Base-by-base conservation (phyloP, 805 yeast genomes). In the Limtongozyma cylindracea region DNA sequence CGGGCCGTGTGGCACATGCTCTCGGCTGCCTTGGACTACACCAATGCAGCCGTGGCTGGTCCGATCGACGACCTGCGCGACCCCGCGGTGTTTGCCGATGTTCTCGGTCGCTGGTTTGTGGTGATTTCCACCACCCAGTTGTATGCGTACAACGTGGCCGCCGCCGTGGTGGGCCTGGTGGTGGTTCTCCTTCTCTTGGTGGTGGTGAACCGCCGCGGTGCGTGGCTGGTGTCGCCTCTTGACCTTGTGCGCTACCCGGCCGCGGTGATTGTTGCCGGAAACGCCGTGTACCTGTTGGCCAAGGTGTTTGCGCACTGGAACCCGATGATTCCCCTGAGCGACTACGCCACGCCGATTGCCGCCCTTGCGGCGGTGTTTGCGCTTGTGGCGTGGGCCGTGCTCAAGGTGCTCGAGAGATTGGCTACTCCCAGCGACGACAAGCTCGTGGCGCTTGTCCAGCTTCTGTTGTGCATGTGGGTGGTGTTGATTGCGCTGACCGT, bases 1-100 rank as follows among this genome's bases (percentile, higher is more conserved):
- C 68, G 59, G 20, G 69, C 92, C 0, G 45, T 82, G 20, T 73
- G 84, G 70, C 84, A 76, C 37, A 82, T 82, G 93, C 50, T 74
- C 17, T 55, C 68, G 4, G 67, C 62, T 23, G 51, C 91, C 1
- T 41, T 72, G 32, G 88, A 70, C 31, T 48, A 72, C 26, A 47
- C 63, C 1, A 31, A 35, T 9, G 45, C 44, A 8, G 25, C 34
- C 21, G 32, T 48, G 10, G 53, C 45, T 21, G 30, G 27, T 7
- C 38, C 35, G 12, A 29, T 34, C 24, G 21, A 17, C 4, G 33
- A 53, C 0, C 45, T 45, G 11, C 17, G 24, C 7, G 50, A 39
- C 9, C 38, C 32, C 17, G 74, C 88, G 0, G 58, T 67, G 1
- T 80, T 48, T 39, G 6, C 6, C 6, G 60, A 71, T 30, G 80